These are phyloP conservation scores for Maudiozyma pseudohumilis DNA, from an alignment of 805 yeast species.

Conservation along the genomic window DNA sequence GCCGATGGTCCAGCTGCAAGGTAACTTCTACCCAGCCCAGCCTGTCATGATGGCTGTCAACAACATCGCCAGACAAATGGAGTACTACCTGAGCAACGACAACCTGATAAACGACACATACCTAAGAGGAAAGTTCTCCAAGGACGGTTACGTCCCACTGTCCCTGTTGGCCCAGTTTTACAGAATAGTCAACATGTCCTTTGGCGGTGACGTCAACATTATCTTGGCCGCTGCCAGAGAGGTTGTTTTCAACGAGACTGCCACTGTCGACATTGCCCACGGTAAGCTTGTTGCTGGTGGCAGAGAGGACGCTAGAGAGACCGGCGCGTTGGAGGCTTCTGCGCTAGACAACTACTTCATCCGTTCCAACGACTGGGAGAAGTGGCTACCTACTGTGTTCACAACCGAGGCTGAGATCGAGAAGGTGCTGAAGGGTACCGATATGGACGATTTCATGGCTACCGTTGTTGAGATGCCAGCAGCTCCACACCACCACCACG, in stretches of 20 bases:
- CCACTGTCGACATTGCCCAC: slow-evolving; percentile 22
- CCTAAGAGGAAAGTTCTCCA: slow-evolving; percentile 60
- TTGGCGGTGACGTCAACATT: slow-evolving; percentile 30
- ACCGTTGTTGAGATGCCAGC: slow-evolving; percentile 5
- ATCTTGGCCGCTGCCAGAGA: slow-evolving; percentile 28
- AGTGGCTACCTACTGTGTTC: slow-evolving; percentile 14
- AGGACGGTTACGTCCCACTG: slow-evolving; percentile 27
- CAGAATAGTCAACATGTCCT: slow-evolving; percentile 42
- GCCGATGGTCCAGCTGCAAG: slow-evolving; percentile 18
- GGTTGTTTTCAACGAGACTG: slow-evolving; percentile 22
- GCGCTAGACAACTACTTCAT: slow-evolving; percentile 19
- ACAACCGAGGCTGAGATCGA: slow-evolving; percentile 16
- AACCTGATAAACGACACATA: slow-evolving; percentile 78
- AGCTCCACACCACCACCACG: neutral
- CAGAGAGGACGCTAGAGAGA: slow-evolving; percentile 5
- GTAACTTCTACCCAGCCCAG: slow-evolving; percentile 12
- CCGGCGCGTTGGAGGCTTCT: slow-evolving; percentile 2
- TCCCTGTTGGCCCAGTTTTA: slow-evolving; percentile 21
- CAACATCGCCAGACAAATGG: slow-evolving; percentile 48
- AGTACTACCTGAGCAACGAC: slow-evolving; percentile 83
- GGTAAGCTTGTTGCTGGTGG: slow-evolving; percentile 12
- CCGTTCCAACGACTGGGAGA: slow-evolving; percentile 24
- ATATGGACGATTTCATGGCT: slow-evolving; percentile 19
- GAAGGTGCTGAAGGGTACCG: slow-evolving; percentile 15
- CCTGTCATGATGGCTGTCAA: slow-evolving; percentile 23